Evolutionary conservation across 495 filamentous ascomycete species (phyloP).

Genomic region (Neohortaea acidophila): DNA sequence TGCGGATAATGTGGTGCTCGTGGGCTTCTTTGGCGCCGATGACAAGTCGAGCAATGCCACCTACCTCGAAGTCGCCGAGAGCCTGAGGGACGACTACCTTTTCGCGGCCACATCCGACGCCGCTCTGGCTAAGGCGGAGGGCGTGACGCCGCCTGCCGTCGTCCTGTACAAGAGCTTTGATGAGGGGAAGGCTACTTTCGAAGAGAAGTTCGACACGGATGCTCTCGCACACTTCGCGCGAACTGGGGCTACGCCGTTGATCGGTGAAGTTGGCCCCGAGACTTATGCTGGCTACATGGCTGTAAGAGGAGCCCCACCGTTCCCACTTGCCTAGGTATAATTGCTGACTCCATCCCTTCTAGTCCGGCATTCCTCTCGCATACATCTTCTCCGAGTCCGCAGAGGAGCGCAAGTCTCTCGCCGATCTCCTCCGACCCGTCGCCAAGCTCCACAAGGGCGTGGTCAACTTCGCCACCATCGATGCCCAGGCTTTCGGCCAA

Average conservation of each 20-base stretch:
- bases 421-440: conserved; percentile 45
- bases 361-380: conserved; percentile 81
- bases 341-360: conserved; percentile 3
- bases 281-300: conserved; percentile 96
- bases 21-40: conserved; percentile 70
- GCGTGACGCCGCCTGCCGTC: conserved; percentile 68
- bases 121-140: conserved; percentile 73
- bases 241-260: conserved; percentile 69
- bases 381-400: conserved; percentile 94
- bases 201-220: conserved; percentile 61
- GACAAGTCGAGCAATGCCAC: conserved; percentile 75
- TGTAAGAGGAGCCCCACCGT: conserved; percentile 32
- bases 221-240: conserved; percentile 71
- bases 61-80: conserved; percentile 66
- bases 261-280: conserved; percentile 95
- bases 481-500: conserved; percentile 86
- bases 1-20: conserved; percentile 86
- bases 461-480: conserved; percentile 95
- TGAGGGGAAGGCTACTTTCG: conserved; percentile 79
- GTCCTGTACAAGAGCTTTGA: conserved; percentile 98
- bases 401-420: conserved; percentile 72
- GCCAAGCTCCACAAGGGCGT: conserved; percentile 62
- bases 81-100: conserved; percentile 75
- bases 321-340: neutral
- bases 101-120: conserved; percentile 78